phyloP scores from a whole-genome alignment of 106 monocot genomes.

The Platanthera guangdongensis region DNA sequence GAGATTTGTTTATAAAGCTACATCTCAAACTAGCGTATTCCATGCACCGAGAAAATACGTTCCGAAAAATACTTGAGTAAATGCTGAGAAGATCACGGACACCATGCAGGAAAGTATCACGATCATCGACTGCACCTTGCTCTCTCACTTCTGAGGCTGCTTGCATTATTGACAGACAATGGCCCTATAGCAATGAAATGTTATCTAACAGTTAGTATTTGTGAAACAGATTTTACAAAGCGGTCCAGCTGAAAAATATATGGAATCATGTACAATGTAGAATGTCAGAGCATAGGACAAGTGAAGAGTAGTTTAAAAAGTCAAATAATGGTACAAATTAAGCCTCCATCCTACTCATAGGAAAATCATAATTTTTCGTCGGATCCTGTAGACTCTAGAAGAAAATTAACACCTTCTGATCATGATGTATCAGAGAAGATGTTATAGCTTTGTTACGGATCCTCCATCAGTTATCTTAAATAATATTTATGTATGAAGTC shows the following conservation, averaged over 20 bases:
- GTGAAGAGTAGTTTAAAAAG: background rate
- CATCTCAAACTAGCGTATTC: background rate
- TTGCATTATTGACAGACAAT: constrained; percentile 57
- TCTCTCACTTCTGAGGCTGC: constrained; percentile 81
- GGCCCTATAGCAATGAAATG: constrained; percentile 29
- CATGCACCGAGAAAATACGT: background rate
- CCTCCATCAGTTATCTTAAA: too few relatives aligned
- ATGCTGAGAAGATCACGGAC: constrained; percentile 81
- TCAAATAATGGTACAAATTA: background rate
- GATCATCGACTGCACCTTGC: constrained; percentile 92
- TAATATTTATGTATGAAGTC: too few relatives aligned
- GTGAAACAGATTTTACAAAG: background rate
- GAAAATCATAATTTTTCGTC: background rate
- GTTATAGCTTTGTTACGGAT: too few relatives aligned
- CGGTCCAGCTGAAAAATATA: background rate
- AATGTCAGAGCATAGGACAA: background rate
- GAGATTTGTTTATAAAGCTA: background rate
- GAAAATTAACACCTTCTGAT: too few relatives aligned
- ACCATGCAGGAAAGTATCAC: constrained; percentile 85
- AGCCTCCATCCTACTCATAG: background rate
- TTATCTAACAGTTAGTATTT: background rate
- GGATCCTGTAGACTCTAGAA: too few relatives aligned
- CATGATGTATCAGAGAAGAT: too few relatives aligned
- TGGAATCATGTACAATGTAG: background rate
- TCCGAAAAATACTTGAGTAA: constrained; percentile 49